These are phyloP conservation scores for Geotrichum fermentans DNA, from an alignment of 1,139 yeast species.

Conservation along the genomic window DNA sequence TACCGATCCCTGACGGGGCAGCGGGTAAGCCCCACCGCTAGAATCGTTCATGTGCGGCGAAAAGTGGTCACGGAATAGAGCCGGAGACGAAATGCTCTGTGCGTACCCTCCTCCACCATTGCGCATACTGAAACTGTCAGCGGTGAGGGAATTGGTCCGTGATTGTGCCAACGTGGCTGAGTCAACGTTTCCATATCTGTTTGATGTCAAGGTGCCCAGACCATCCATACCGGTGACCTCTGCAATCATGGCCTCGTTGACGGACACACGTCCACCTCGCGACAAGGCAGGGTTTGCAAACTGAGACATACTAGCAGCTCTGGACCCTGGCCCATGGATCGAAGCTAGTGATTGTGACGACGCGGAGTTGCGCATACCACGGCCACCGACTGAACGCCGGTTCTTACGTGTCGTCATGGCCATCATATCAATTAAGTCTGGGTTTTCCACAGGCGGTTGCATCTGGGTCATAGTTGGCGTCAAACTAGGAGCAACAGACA, in stretches of 20 bases:
- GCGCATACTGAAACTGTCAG: slow-evolving; percentile 4
- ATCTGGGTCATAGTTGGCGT: background rate
- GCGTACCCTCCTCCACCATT: background rate
- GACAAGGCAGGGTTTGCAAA: background rate
- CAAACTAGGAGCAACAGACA: slow-evolving; percentile 1
- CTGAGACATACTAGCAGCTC: background rate
- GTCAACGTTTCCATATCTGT: slow-evolving; percentile 20
- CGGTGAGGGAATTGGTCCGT: slow-evolving; percentile 17
- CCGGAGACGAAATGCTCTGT: slow-evolving; percentile 8
- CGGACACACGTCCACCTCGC: slow-evolving; percentile 10
- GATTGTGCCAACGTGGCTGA: slow-evolving; percentile 13
- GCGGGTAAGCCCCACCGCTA: background rate
- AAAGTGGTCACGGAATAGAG: slow-evolving; percentile 10
- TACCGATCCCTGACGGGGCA: background rate
- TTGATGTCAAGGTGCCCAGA: slow-evolving; percentile 15
- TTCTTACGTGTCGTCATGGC: slow-evolving; percentile 18
- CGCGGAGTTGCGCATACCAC: slow-evolving; percentile 4
- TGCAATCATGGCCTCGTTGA: slow-evolving; percentile 10
- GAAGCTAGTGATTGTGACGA: slow-evolving; percentile 14
- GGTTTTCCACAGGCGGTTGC: slow-evolving; percentile 10
- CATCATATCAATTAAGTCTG: slow-evolving; percentile 20
- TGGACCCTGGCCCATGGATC: slow-evolving; percentile 2
- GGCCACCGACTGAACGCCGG: slow-evolving; percentile 16
- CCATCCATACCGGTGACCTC: slow-evolving; percentile 12
- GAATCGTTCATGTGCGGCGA: background rate